Conservation (phyloP, 2,329 filamentous ascomycete species). For the Teratosphaeria viscida region DNA sequence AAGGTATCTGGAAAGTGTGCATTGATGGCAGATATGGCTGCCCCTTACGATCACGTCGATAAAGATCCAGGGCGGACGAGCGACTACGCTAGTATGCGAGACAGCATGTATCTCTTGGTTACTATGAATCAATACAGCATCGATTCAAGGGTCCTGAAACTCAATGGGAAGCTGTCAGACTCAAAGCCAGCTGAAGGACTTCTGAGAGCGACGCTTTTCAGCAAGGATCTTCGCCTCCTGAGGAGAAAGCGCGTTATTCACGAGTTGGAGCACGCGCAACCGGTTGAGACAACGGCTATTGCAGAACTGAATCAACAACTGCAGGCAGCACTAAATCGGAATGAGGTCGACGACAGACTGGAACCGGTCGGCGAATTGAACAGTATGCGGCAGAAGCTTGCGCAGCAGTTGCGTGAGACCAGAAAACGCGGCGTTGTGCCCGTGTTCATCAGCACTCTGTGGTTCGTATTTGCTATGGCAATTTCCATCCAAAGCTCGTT, state of each 20-base stretch:
- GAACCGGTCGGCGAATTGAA: constrained; percentile 15
- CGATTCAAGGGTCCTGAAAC: constrained; percentile 11
- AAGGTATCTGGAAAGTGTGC: constrained; percentile 30
- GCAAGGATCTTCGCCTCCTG: constrained; percentile 23
- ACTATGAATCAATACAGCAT: constrained; percentile 38
- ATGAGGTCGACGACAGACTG: background rate
- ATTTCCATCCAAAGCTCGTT: constrained; percentile 30
- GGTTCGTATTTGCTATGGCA: constrained; percentile 32
- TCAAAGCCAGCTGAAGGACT: constrained; percentile 28
- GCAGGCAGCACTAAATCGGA: constrained; percentile 14
- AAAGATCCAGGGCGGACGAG: constrained; percentile 17
- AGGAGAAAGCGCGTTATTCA: background rate
- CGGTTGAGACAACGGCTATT: background rate
- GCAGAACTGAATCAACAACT: background rate
- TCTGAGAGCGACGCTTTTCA: constrained; percentile 32
- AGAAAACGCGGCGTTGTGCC: constrained; percentile 32
- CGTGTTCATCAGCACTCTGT: constrained; percentile 32
- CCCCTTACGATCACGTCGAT: constrained; percentile 20
- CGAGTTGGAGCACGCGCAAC: background rate
- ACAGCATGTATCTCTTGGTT: constrained; percentile 36
- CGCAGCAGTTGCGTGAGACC: constrained; percentile 30
- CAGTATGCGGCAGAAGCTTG: constrained; percentile 26
- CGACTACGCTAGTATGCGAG: constrained; percentile 30
- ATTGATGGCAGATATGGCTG: constrained; percentile 30
- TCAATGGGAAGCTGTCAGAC: background rate